Conservation (phyloP, 495 filamentous ascomycete genomes). For the Xylaria flabelliformis region DNA sequence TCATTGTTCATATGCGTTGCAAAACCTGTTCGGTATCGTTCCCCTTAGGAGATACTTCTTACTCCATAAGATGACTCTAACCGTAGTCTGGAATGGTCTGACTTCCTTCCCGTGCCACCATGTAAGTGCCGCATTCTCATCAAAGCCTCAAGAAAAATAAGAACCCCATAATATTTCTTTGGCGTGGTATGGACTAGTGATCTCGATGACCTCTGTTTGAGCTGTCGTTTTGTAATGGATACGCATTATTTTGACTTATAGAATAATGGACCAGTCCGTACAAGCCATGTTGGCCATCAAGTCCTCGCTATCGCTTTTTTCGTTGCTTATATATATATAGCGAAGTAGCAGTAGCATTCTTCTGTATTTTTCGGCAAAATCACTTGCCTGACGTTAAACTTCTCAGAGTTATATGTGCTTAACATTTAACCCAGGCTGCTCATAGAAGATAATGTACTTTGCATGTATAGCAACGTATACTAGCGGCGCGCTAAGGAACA, state of each 20-base stretch:
- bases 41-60: background rate
- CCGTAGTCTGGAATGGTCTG: background rate
- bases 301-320: background rate
- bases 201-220: background rate
- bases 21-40: background rate
- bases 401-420: background rate
- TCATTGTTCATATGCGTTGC: background rate
- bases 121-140: background rate
- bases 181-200: background rate
- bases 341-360: background rate
- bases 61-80: background rate
- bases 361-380: background rate
- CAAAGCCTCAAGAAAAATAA: background rate
- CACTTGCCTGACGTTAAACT: background rate
- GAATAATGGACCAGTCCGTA: background rate
- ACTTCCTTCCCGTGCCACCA: background rate
- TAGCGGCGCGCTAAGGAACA: background rate
- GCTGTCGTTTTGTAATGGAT: background rate
- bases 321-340: background rate
- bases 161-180: constrained; percentile 1
- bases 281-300: background rate
- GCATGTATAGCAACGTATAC: background rate
- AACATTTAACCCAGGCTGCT: background rate
- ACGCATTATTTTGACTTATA: no score
- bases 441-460: background rate